Percentiles rank a stretch among this genome's conserved stretches.
Conservation (phyloP, 2,329 filamentous ascomycete species). For the Penicillium sp. region DNA sequence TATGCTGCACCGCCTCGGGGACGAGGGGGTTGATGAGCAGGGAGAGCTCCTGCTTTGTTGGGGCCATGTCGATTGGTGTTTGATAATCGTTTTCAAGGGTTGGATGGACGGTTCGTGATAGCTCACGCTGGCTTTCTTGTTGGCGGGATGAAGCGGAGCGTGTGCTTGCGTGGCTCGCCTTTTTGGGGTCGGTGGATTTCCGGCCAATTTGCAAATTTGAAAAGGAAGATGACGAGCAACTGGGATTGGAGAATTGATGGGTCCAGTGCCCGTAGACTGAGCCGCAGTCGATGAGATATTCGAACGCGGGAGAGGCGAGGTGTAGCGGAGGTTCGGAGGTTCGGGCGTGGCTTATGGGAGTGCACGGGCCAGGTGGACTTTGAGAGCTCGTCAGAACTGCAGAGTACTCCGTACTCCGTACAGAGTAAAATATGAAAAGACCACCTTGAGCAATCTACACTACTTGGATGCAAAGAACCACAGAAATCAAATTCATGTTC, state of each 20-base stretch:
- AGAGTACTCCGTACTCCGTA: no score
- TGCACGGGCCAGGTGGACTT: slow-evolving; percentile 21
- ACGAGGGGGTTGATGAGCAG: slow-evolving; percentile 50
- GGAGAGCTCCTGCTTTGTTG: slow-evolving; percentile 50
- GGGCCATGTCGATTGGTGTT: slow-evolving; percentile 36
- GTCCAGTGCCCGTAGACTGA: not conserved
- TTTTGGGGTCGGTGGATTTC: not conserved
- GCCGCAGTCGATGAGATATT: not conserved
- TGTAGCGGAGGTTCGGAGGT: slow-evolving; percentile 15
- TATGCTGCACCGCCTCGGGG: slow-evolving; percentile 47
- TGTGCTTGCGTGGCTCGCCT: not conserved
- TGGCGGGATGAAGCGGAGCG: not conserved
- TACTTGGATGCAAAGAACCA: not conserved
- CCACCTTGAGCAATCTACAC: not conserved
- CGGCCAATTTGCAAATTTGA: not conserved
- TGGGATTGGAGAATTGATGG: not conserved
- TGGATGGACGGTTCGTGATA: not conserved
- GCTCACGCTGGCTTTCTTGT: not conserved
- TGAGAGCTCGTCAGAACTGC: no score
- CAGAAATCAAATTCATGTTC: slow-evolving; percentile 22
- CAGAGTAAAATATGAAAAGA: no score
- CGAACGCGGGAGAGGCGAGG: not conserved
- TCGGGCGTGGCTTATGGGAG: slow-evolving; percentile 17
- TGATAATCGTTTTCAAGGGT: not conserved
- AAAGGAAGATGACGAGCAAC: not conserved